These are phyloP conservation scores for Eucalyptus fibrosa DNA, from an alignment of 345 rosid genomes.

Conservation along the genomic window DNA sequence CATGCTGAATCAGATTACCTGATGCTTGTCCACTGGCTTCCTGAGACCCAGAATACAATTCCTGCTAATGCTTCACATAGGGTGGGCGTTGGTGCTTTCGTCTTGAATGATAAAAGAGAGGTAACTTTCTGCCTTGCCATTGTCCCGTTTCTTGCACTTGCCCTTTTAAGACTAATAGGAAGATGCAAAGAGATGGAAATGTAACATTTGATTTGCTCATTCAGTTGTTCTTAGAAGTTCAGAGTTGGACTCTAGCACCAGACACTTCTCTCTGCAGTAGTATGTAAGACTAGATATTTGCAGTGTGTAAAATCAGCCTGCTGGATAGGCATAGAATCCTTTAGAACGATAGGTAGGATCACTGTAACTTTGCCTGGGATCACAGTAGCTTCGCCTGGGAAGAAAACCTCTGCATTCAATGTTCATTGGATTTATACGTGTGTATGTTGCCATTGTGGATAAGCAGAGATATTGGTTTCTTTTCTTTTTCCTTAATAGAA, in stretches of 20 bases:
- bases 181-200: background rate
- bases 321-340: background rate
- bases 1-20: slow-evolving; percentile 36
- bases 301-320: background rate
- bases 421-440: background rate
- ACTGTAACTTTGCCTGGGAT: too few relatives aligned
- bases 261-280: background rate
- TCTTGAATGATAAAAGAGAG: slow-evolving; percentile 41
- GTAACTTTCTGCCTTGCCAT: slow-evolving; percentile 5
- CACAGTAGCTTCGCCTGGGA: background rate
- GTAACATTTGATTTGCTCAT: background rate
- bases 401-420: background rate
- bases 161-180: too few relatives aligned
- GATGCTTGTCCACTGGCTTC: slow-evolving; percentile 72
- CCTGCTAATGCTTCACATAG: slow-evolving; percentile 76
- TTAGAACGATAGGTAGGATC: background rate
- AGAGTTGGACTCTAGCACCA: background rate
- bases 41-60: slow-evolving; percentile 18
- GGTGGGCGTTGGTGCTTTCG: slow-evolving; percentile 62
- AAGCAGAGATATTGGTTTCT: background rate
- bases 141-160: background rate
- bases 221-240: background rate
- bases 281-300: background rate
- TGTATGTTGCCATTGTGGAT: background rate
- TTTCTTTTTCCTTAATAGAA: too few relatives aligned